A percentile compares a stretch with the other conserved stretches of the same genome.
Evolutionary conservation across 129 eudicot genomes (phyloP).

Genomic region (Chrysanthemum seticuspe): DNA sequence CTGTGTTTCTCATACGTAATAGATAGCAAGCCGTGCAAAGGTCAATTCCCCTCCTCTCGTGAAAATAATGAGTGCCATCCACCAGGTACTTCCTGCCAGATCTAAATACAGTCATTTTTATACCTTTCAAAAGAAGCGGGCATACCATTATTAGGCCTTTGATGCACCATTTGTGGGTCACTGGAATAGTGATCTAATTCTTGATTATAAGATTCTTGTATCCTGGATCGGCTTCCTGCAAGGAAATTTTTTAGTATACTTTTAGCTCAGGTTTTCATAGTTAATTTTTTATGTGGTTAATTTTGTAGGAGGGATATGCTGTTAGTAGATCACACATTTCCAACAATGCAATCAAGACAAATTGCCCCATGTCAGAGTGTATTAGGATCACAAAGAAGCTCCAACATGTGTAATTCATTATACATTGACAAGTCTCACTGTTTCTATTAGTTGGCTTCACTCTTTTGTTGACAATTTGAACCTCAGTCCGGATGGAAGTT

Average conservation of each 20-base stretch:
- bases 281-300: background rate
- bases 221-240: background rate
- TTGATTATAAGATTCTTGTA: background rate
- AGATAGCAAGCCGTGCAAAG: constrained; percentile 88
- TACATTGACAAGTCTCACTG: background rate
- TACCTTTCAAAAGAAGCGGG: background rate
- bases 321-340: constrained; percentile 81
- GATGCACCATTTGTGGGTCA: background rate
- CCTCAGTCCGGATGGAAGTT: background rate
- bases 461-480: background rate
- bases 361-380: constrained; percentile 83
- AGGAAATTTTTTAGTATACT: background rate
- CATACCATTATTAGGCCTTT: background rate
- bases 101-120: background rate
- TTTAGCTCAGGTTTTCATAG: background rate
- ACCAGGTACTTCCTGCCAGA: constrained; percentile 44
- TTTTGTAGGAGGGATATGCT: constrained; percentile 67
- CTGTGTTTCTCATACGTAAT: constrained; percentile 6
- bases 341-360: constrained; percentile 85
- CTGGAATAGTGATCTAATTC: background rate
- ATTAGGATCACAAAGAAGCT: constrained; percentile 62
- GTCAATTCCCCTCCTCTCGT: constrained; percentile 65
- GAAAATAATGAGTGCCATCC: constrained; percentile 51
- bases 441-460: background rate
- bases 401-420: constrained; percentile 21